Evolutionary conservation across 441 rosid genomes (phyloP), one percentile per base, ranked within the genome.

Genomic region (Erodium trifolium): DNA sequence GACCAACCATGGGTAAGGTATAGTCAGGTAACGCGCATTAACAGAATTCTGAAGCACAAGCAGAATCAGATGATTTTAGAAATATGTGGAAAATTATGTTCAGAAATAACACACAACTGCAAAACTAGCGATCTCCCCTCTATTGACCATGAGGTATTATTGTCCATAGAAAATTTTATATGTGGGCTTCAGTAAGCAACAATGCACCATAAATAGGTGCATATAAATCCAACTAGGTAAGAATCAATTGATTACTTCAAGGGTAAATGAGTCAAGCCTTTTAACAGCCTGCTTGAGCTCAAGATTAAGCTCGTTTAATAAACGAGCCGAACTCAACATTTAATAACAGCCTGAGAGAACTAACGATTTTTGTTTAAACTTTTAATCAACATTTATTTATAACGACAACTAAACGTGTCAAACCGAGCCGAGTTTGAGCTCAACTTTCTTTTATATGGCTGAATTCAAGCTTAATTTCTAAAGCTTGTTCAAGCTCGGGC

Each of bases 1-100:
- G 74, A 95, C 95, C 72, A 95, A 83, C 99, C 99, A 92, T 35
- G 99, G 98, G 74, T 87, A 88, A 16, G 98, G 95, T 72, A 95
- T 90, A 5, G 95, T 89, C 64, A 82, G 94, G 78, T 87, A 88
- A 17, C 95, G 86, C 5, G 97, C 87, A 84, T 95, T 95, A 68
- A 92, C 99, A 78, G 99, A 95, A 81, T 92, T 95, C 99, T 94
- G 85, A 69, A 73, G 69, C 73, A 83, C 37, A 81, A 80, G 11
- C 73, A 70, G 27, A 53, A 64, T 12, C 16, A 31, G 19, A 31
- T 9, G 10, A 63, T 31, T 23, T 27, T 27, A 27, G 37, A 37
- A 35, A 34, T 65, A 29, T 14, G 47, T 35, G 6, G 17, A 65
- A 5, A 45, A n/a, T 49, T 62, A 34, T 45, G 2, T 64, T 64